Conservation (phyloP, 2,329 filamentous ascomycete genomes). For the Trichophaea hybrida region DNA sequence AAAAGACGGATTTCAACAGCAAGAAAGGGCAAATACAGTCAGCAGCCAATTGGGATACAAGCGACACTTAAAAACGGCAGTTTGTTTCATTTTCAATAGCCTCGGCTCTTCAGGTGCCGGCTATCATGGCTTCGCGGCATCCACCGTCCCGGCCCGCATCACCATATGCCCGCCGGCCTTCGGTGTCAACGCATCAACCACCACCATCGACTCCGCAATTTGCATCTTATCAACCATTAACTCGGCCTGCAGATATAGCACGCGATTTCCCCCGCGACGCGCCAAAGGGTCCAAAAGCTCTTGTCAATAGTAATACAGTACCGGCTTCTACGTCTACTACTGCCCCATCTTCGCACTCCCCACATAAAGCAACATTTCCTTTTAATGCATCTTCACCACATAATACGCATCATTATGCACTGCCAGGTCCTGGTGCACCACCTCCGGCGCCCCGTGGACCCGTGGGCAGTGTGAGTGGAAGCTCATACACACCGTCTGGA, state of each 20-base stretch:
- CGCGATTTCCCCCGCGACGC: slow-evolving; percentile 21
- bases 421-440: slow-evolving; percentile 10
- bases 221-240: slow-evolving; percentile 3
- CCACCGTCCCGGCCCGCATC: slow-evolving; percentile 19
- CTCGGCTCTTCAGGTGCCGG: not conserved
- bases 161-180: slow-evolving; percentile 17
- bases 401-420: slow-evolving; percentile 18
- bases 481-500: slow-evolving; percentile 18
- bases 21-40: not conserved
- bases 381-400: slow-evolving; percentile 12
- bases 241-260: slow-evolving; percentile 11
- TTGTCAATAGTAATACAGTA: slow-evolving; percentile 8
- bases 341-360: slow-evolving; percentile 12
- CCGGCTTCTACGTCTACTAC: slow-evolving; percentile 7
- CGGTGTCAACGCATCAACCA: slow-evolving; percentile 23
- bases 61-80: not conserved
- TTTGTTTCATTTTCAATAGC: slow-evolving; percentile 1
- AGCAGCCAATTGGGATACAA: not conserved
- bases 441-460: slow-evolving; percentile 11
- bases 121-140: slow-evolving; percentile 18
- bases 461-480: slow-evolving; percentile 1
- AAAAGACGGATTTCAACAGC: not conserved
- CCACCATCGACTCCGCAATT: slow-evolving; percentile 21
- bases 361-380: slow-evolving; percentile 18
- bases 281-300: slow-evolving; percentile 21